Evolutionary conservation across 768 basidiomycete species (phyloP).

Genomic region (Suillus fuscotomentosus): DNA sequence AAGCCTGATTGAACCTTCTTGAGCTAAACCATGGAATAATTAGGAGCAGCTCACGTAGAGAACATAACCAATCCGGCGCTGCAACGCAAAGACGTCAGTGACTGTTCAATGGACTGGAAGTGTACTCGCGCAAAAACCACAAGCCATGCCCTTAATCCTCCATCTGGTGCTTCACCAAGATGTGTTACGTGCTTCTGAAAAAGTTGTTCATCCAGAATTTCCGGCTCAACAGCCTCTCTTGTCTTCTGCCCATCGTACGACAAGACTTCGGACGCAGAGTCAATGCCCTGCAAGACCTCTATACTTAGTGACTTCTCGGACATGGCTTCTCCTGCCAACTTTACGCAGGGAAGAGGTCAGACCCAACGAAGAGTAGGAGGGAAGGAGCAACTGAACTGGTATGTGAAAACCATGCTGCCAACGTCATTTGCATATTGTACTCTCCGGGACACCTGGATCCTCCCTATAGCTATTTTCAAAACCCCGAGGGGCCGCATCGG

Average conservation of each 20-base stretch:
- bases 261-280: not conserved
- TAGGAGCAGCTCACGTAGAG: not conserved
- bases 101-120: conserved; percentile 1
- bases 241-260: not conserved
- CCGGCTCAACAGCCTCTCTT: conserved; percentile 2
- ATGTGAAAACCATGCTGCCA: not conserved
- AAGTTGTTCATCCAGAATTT: not conserved
- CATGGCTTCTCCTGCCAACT: not conserved
- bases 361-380: not conserved
- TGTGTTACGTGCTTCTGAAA: conserved; percentile 16
- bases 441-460: not conserved
- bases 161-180: conserved; percentile 25
- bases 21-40: not conserved
- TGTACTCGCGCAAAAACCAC: conserved; percentile 26
- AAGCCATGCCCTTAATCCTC: conserved; percentile 30
- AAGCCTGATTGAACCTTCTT: conserved; percentile 37
- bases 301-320: not conserved
- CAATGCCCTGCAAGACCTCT: not conserved
- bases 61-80: conserved; percentile 29
- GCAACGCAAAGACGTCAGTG: conserved; percentile 32
- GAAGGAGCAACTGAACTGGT: not conserved
- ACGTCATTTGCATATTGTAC: not conserved
- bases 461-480: not conserved
- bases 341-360: not conserved
- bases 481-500: not conserved